phyloP scores from a whole-genome alignment of 768 basidiomycete species.

The Mycena galopus region DNA sequence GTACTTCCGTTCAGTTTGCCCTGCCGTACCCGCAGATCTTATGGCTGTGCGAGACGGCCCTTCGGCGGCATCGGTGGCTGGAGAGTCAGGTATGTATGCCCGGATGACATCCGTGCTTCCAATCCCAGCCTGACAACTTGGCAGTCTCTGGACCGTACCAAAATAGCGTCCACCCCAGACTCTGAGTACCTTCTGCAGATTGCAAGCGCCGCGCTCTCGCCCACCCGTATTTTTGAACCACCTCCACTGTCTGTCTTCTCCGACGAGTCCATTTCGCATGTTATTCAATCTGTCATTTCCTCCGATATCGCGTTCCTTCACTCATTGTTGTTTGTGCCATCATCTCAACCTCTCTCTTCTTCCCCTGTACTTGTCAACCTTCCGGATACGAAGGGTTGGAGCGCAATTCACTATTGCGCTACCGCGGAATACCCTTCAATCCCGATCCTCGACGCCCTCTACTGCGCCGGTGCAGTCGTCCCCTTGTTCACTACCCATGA shows the following conservation, averaged over 20 bases:
- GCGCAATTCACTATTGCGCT: slow-evolving; percentile 78
- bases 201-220: slow-evolving; percentile 50
- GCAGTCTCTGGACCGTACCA: slow-evolving; percentile 33
- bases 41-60: slow-evolving; percentile 76
- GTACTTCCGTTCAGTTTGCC: slow-evolving; percentile 79
- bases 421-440: slow-evolving; percentile 67
- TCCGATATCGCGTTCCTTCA: slow-evolving; percentile 65
- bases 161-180: slow-evolving; percentile 41
- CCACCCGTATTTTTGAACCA: slow-evolving; percentile 49
- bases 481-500: slow-evolving; percentile 74
- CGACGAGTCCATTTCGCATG: slow-evolving; percentile 54
- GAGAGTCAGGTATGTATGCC: slow-evolving; percentile 69
- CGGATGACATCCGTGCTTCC: neutral
- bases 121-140: slow-evolving; percentile 41
- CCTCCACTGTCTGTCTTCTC: slow-evolving; percentile 59
- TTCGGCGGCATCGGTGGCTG: slow-evolving; percentile 72
- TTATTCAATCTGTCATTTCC: slow-evolving; percentile 67
- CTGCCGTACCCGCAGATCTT: slow-evolving; percentile 71
- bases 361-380: slow-evolving; percentile 74
- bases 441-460: slow-evolving; percentile 76
- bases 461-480: slow-evolving; percentile 79
- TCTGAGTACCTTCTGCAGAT: slow-evolving; percentile 55
- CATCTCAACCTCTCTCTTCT: slow-evolving; percentile 56
- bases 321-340: slow-evolving; percentile 67
- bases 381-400: slow-evolving; percentile 78